Base-by-base conservation (phyloP, 192 early-diverging fungal species). In the Irineochytrium annulatum region DNA sequence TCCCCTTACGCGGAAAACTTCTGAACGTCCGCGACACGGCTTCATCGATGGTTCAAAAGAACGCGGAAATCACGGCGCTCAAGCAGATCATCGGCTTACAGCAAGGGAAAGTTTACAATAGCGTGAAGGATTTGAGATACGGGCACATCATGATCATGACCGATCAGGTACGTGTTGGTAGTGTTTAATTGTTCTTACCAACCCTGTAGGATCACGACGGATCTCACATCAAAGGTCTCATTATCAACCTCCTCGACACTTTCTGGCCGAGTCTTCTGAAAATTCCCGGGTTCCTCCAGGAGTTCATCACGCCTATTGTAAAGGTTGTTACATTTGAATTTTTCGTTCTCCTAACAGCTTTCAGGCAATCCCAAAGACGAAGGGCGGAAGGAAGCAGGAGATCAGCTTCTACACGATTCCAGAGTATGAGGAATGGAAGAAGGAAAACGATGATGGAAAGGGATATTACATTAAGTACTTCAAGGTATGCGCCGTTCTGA, bases 71-170 rank as follows among this genome's bases (percentile, higher is more conserved):
- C 51, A 79, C 73, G 37, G 72, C 82, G 52, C 86, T 99, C 65
- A 99, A 97, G 65, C 71, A 89, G 67, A 99, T 99, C 65, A 81
- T 99, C 41, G 94, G 94, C 32, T 72, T 99, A 30, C 87, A 94
- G 76, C 91, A 94, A 44, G 87, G 84, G 49, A 82, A 81, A 58
- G 81, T 77, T 16, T 98, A 98, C 68, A 77, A 78, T 27, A 81
- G 77, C 34, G 70, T 79, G 0, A 73, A 87, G 24, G 77, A 86
- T 28, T 74, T 98, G 71, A 82, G 96, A 51, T 99, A 99, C 68
- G 96, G 94, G 0, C 86, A 89, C 52, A 76, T 99, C 13, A 95
- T 99, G 86, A 94, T 97, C 54, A 99, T 99, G 96, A 90, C 94
- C 2, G 96, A 99, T 86, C 96, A 95, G 60, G 74, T 79, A 61